Percentiles rank a stretch among this genome's conserved stretches.
These are phyloP conservation scores for Lepidium aucheri DNA, from an alignment of 345 rosid genomes.

Conservation along the genomic window DNA sequence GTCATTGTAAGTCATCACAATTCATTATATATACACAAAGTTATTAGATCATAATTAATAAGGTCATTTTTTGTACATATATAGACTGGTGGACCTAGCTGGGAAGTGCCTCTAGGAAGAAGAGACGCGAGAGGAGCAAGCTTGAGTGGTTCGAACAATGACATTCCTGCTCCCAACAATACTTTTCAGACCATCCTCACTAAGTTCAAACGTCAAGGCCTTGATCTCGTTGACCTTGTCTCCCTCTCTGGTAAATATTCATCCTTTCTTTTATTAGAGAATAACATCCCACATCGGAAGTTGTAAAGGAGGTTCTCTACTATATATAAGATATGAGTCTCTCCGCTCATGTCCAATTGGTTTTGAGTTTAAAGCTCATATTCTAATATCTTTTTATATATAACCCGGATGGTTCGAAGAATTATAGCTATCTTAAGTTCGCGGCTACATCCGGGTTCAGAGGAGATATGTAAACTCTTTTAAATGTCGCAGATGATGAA, in stretches of 20 bases:
- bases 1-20: conserved; percentile 43
- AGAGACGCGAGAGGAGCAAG: conserved; percentile 65
- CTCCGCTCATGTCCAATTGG: too few species aligned
- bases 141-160: conserved; percentile 68
- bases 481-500: too few species aligned
- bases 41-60: background rate
- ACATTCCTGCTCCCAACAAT: conserved; percentile 61
- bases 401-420: too few species aligned
- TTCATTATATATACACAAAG: background rate
- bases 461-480: too few species aligned
- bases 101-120: conserved; percentile 88
- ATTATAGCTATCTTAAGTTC: too few species aligned
- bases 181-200: conserved; percentile 53
- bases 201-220: conserved; percentile 53
- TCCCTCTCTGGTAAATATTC: conserved; percentile 50
- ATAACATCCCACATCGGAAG: too few species aligned
- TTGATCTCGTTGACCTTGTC: conserved; percentile 58
- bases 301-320: too few species aligned
- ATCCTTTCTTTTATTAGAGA: background rate
- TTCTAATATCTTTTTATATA: too few species aligned
- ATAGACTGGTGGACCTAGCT: conserved; percentile 79
- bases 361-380: too few species aligned
- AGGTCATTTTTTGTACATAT: background rate
- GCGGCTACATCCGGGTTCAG: too few species aligned
- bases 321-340: too few species aligned